A percentile compares a stretch with the other conserved stretches of the same genome.
phyloP scores from a whole-genome alignment of 805 yeast genomes.

The Pichia membranifaciens region DNA sequence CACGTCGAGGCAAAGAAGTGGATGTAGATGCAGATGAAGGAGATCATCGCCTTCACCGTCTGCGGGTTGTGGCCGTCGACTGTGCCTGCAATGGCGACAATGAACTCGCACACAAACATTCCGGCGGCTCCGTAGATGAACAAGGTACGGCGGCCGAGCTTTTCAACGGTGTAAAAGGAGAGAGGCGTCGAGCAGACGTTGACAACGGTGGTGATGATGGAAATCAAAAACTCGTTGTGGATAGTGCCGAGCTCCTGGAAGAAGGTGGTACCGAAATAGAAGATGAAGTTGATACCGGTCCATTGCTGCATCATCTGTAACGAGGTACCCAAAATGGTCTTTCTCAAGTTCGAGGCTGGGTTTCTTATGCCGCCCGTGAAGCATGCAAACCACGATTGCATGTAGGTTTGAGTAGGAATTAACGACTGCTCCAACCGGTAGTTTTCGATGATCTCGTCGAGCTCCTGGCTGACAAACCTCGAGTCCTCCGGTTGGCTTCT shows the following conservation, averaged over 20 bases:
- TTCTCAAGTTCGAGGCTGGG: conserved; percentile 36
- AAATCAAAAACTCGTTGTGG: conserved; percentile 43
- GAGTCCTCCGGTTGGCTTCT: conserved; percentile 45
- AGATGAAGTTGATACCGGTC: conserved; percentile 71
- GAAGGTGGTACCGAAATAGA: conserved; percentile 69
- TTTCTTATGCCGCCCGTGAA: conserved; percentile 37
- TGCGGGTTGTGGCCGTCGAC: conserved; percentile 24
- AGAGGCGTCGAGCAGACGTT: conserved; percentile 49
- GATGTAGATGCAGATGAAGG: conserved; percentile 54
- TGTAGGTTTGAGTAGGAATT: conserved; percentile 33
- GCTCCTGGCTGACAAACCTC: conserved; percentile 42
- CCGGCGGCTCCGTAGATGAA: conserved; percentile 44
- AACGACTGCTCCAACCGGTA: conserved; percentile 39
- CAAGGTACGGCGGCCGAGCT: conserved; percentile 51
- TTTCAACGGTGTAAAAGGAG: conserved; percentile 50
- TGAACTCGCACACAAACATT: conserved; percentile 49
- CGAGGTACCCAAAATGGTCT: conserved; percentile 39
- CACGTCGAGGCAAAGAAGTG: conserved; percentile 76
- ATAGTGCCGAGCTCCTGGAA: conserved; percentile 48
- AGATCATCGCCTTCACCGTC: conserved; percentile 31
- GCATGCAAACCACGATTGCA: conserved; percentile 38
- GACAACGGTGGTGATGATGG: conserved; percentile 48
- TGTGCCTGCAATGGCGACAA: conserved; percentile 44
- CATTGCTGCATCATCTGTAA: conserved; percentile 59
- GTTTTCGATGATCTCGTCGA: conserved; percentile 47